Evolutionary conservation across 2,329 filamentous ascomycete species (phyloP), one percentile per base, ranked within the genome.

Genomic region (Daldinia sp.): DNA sequence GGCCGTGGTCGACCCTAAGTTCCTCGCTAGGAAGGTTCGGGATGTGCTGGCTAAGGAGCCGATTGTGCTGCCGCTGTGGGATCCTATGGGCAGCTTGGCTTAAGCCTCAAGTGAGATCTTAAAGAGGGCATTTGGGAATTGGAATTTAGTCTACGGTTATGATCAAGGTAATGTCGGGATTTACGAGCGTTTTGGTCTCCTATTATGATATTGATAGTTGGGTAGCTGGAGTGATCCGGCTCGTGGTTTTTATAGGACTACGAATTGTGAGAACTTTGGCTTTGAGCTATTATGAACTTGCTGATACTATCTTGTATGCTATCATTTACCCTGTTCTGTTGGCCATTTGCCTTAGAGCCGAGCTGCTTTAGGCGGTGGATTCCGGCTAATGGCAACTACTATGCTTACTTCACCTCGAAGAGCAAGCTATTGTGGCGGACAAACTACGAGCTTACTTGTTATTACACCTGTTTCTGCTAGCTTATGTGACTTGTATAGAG

Each of bases 61-160:
- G 0, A 84, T 89, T 64, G 85, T 92, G 55, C 77, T 94, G 63
- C 90, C 90, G 1, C 78, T 92, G 21, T 94, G 91, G 91, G 91
- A 94, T 79, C 90, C 91, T 0, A 92, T 94, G 88, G 90, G 91
- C 1, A 83, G 88, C 15, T 74, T 93, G 75, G 90, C 90, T 68
- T 90, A 73, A 72, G 53, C 7, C 90, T 68, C 90, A 73, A 72
- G 53, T 9, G 41, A 15, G 11, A 37, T 19, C 4, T 15, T 19
- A 23, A 19, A 11, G n/a, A 3, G 7, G 17, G 7, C 1, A 72
- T 71, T 39, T 11, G 21, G 17, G 9, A 72, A 71, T 39, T 11
- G 21, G 17, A n/a, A 15, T 29, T 34, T 23, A 34, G n/a, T 30
- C 15, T 13, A 15, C 37, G 30, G 30, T 53, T 32, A 50, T 43